Percentiles rank a stretch among this genome's conserved stretches.
Evolutionary conservation across 768 basidiomycete genomes (phyloP).

Genomic region (Sutorius australiensis): DNA sequence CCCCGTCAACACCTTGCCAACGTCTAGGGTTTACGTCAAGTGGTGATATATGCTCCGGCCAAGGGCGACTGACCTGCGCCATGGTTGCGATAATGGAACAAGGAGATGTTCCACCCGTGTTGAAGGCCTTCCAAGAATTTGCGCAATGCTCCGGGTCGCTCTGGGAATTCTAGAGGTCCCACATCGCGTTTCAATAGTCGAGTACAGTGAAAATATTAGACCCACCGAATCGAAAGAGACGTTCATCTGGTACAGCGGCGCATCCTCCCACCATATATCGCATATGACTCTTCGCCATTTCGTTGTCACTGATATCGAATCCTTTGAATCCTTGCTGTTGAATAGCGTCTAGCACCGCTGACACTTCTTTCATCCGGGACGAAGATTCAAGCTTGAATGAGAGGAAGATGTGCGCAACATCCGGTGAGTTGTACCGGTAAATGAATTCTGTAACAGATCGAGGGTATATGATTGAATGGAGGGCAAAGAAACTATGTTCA

Average conservation of each 20-base stretch:
- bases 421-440: conserved; percentile 79
- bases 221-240: conserved; percentile 90
- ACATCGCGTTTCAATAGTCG: not conserved
- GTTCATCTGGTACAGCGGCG: conserved; percentile 72
- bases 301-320: conserved; percentile 89
- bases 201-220: conserved; percentile 11
- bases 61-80: conserved; percentile 70
- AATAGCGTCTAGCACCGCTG: conserved; percentile 60
- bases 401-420: conserved; percentile 80
- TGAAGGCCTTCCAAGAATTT: conserved; percentile 85
- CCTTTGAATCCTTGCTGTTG: conserved; percentile 71
- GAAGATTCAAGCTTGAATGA: conserved; percentile 78
- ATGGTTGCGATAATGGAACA: conserved; percentile 98
- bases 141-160: conserved; percentile 85
- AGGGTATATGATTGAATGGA: conserved; percentile 86
- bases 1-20: conserved; percentile 90
- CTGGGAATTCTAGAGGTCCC: conserved; percentile 80
- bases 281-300: conserved; percentile 91
- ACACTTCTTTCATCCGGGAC: conserved; percentile 55
- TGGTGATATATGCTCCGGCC: not conserved
- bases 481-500: conserved; percentile 68
- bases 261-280: conserved; percentile 94
- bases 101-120: conserved; percentile 86
- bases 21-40: conserved; percentile 47
- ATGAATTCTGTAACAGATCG: conserved; percentile 94